Percentiles rank a stretch among this genome's conserved stretches.
These are phyloP conservation scores for Royoungia palumana DNA, from an alignment of 768 basidiomycete species.

Conservation along the genomic window DNA sequence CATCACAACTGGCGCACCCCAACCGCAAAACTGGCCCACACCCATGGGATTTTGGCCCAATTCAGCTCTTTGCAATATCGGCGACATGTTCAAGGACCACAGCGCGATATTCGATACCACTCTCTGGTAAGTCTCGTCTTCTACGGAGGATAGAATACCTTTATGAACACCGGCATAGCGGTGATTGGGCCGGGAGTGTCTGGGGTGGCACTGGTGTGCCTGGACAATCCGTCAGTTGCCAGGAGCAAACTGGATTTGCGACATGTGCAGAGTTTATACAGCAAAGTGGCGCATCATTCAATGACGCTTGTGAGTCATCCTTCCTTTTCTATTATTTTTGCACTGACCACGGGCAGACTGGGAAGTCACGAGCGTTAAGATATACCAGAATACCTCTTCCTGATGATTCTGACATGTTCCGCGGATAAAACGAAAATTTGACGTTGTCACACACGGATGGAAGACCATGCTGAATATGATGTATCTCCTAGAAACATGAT, in stretches of 20 bases:
- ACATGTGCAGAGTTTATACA: conserved; percentile 79
- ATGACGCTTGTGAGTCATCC: conserved; percentile 68
- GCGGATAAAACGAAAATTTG: conserved; percentile 2
- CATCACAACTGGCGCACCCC: conserved; percentile 67
- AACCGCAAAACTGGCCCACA: conserved; percentile 71
- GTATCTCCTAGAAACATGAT: conserved; percentile 22
- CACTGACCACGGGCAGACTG: conserved; percentile 52
- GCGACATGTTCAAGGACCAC: conserved; percentile 74
- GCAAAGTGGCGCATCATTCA: conserved; percentile 65
- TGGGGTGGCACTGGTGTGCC: conserved; percentile 74
- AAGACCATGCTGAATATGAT: conserved; percentile 7
- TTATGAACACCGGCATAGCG: conserved; percentile 41
- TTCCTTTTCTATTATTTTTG: background rate
- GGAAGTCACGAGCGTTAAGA: conserved; percentile 74
- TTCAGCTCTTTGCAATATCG: conserved; percentile 68
- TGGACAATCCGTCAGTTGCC: conserved; percentile 86
- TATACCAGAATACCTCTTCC: conserved; percentile 52
- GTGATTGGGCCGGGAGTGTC: conserved; percentile 85
- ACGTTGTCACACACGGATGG: conserved; percentile 10
- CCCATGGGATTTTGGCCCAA: conserved; percentile 77
- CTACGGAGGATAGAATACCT: background rate
- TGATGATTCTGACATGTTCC: conserved; percentile 7
- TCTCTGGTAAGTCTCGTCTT: conserved; percentile 51
- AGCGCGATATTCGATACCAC: conserved; percentile 83
- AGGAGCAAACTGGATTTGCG: conserved; percentile 73